Conservation (phyloP, 2,329 filamentous ascomycete species). For the Penicillium hesseltinei region DNA sequence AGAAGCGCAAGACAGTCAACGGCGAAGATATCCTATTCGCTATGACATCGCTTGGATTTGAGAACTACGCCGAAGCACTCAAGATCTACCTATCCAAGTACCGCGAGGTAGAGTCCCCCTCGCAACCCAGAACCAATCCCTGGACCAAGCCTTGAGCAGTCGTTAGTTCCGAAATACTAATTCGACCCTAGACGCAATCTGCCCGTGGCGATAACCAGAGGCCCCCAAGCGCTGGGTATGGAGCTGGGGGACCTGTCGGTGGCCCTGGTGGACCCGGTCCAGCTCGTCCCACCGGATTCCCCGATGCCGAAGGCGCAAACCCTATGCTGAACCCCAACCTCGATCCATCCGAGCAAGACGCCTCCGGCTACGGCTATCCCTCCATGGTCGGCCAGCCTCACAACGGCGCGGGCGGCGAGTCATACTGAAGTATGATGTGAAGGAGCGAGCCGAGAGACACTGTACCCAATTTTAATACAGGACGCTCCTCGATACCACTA, state of each 20-base stretch:
- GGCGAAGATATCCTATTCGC: slow-evolving; percentile 98
- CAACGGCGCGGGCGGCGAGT: slow-evolving; percentile 48
- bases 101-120: slow-evolving; percentile 79
- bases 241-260: slow-evolving; percentile 40
- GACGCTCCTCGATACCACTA: neutral
- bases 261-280: slow-evolving; percentile 25
- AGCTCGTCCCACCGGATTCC: slow-evolving; percentile 35
- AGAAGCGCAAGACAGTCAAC: slow-evolving; percentile 98
- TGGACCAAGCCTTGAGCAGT: neutral
- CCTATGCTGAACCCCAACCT: slow-evolving; percentile 46
- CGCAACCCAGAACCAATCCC: neutral
- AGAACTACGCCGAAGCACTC: slow-evolving; percentile 96
- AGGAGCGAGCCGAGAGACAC: neutral
- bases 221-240: slow-evolving; percentile 51
- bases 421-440: slow-evolving; percentile 34
- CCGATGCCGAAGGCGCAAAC: slow-evolving; percentile 44
- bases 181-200: slow-evolving; percentile 68
- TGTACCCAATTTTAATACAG: neutral
- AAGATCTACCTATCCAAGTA: slow-evolving; percentile 99
- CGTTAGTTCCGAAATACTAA: slow-evolving; percentile 36
- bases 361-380: slow-evolving; percentile 46
- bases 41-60: slow-evolving; percentile 97
- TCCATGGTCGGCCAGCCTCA: slow-evolving; percentile 48
- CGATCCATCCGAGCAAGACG: slow-evolving; percentile 47
- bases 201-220: slow-evolving; percentile 67